These are phyloP conservation scores for Phlyctochytrium arcticum DNA, from an alignment of 192 early-diverging fungal genomes.

Conservation along the genomic window DNA sequence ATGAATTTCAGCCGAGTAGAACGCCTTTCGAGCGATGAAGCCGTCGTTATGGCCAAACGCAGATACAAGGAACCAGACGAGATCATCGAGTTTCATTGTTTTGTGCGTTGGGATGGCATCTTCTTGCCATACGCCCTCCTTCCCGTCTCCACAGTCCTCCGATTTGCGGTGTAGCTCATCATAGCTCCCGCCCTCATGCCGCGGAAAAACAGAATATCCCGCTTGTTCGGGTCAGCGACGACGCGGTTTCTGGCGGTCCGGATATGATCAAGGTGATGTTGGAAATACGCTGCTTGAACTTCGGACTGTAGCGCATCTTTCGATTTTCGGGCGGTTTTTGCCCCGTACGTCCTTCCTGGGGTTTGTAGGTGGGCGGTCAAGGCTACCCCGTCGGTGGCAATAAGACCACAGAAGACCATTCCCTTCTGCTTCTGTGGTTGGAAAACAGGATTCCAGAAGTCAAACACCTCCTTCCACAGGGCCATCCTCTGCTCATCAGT, in stretches of 20 bases:
- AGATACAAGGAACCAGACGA: too few species aligned
- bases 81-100: too few species aligned
- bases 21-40: too few species aligned
- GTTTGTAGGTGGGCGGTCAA: neutral
- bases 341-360: neutral
- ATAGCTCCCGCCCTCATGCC: neutral
- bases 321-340: neutral
- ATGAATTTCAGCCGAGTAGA: too few species aligned
- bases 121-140: too few species aligned
- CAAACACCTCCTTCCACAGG: neutral
- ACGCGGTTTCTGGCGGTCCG: neutral
- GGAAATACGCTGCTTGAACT: neutral
- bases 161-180: neutral
- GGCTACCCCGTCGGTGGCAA: neutral
- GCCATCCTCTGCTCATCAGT: neutral
- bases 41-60: too few species aligned
- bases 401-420: neutral
- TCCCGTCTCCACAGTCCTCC: too few species aligned
- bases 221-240: constrained; percentile 7
- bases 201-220: constrained; percentile 6
- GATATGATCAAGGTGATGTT: neutral
- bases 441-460: neutral
- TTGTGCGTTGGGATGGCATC: too few species aligned
- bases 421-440: neutral
- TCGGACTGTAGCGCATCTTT: neutral